phyloP scores from a whole-genome alignment of 164 flowering plant species.

The Aristolochia californica region DNA sequence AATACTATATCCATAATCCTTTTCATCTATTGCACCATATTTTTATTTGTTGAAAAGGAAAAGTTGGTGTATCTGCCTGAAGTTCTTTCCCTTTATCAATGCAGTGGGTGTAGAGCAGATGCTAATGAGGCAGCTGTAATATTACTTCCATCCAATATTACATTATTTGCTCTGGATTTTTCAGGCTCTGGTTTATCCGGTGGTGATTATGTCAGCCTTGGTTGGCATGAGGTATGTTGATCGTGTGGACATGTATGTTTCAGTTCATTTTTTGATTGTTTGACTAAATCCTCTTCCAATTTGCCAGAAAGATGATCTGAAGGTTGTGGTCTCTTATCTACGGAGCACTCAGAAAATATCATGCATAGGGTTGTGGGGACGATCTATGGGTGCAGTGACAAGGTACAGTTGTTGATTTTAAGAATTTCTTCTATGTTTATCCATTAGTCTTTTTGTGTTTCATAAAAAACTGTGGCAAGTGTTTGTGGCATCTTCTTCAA shows the following conservation, averaged over 20 bases:
- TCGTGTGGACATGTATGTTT: not conserved
- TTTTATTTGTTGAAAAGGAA: too few species aligned
- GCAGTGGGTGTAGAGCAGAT: conserved; percentile 94
- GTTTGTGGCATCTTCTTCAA: not conserved
- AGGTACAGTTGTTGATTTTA: conserved; percentile 32
- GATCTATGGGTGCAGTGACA: conserved; percentile 99
- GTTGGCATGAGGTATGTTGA: conserved; percentile 87
- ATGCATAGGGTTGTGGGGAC: conserved; percentile 91
- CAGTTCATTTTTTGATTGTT: not conserved
- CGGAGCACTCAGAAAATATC: conserved; percentile 61
- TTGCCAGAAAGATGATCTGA: conserved; percentile 80
- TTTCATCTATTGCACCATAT: not conserved
- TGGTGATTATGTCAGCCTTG: conserved; percentile 91
- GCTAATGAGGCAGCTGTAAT: conserved; percentile 90
- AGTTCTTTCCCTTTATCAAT: conserved; percentile 2
- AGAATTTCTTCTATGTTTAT: not conserved
- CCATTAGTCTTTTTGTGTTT: not conserved
- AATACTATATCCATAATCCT: not conserved
- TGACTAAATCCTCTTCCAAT: conserved; percentile 5
- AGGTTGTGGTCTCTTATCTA: conserved; percentile 56
- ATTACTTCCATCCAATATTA: conserved; percentile 86
- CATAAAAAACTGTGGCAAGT: not conserved
- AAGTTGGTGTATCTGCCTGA: too few species aligned
- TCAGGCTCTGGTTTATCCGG: conserved; percentile 96
- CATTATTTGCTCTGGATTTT: conserved; percentile 92